Base-by-base conservation (phyloP, 768 basidiomycete genomes). In the Phaffia australis region DNA sequence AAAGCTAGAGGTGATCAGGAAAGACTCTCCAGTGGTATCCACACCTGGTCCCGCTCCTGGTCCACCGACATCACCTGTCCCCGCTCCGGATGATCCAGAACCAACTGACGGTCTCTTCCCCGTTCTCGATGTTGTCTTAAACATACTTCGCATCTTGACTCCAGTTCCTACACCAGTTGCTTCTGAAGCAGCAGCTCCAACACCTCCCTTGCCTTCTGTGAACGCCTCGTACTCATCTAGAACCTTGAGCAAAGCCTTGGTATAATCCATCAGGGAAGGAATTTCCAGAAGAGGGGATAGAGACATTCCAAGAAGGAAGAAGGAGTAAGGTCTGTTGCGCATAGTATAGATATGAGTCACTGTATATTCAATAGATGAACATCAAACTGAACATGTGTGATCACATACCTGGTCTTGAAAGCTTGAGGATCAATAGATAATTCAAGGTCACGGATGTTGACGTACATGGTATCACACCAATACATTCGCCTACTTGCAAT, bases 221-320 rank as follows among this genome's bases (percentile, higher is more conserved):
- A 42, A 42, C 11, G 35, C 35, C 18, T 60, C 59, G 15, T 25
- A 60, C 42, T 60, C 46, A 32, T 60, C 59, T 25, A 60, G 59
- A 23, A 49, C 50, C 19, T 49, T 46, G 35, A 42, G 35, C 4
- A 42, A 11, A 42, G 35, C 35, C 5, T 42, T 60, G 16, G 35
- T 27, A 49, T 48, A 60, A 6, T 27, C 3, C 23, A 60, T 25
- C 25, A 60, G n/a, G 32, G 47, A 46, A 23, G 59, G 9, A 25
- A 60, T 48, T 1, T 60, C 59, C 27, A 60, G 59, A 27, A 60
- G n/a, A 19, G 59, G 59, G 9, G 59, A 46, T 18, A 60, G 59
- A 23, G 59, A 60, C 59, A 60, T 60, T 23, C 59, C 59, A 46
- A 60, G 59, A 8, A 60, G 46, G 25, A 49, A 60, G 47, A 60